phyloP scores from a whole-genome alignment of 257 asterid species.

The Mentha longifolia region DNA sequence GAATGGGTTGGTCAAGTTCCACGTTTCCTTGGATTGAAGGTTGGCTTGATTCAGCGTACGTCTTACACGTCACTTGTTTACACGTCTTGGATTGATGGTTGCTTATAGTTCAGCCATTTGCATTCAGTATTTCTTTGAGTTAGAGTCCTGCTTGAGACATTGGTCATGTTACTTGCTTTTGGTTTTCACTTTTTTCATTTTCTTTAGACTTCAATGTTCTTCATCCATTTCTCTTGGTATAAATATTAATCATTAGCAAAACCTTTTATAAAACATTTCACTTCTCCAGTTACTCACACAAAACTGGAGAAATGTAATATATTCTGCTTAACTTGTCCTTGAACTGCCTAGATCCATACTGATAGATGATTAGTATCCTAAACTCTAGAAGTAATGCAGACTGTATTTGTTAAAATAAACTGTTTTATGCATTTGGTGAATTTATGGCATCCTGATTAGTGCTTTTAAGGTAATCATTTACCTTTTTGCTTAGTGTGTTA shows the following conservation, averaged over 20 bases:
- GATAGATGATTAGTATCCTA: not conserved
- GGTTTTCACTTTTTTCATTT: not conserved
- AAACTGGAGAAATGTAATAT: not conserved
- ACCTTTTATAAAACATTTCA: conserved; percentile 15
- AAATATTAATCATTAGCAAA: not conserved
- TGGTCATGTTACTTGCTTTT: conserved; percentile 12
- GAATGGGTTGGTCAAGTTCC: conserved; percentile 99
- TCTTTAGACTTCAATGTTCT: conserved; percentile 6
- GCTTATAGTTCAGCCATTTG: conserved; percentile 29
- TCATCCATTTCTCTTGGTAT: conserved; percentile 9
- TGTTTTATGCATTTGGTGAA: conserved; percentile 5
- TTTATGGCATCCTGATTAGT: not conserved
- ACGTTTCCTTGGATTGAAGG: conserved; percentile 95
- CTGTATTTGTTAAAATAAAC: not conserved
- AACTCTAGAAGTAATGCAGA: conserved; percentile 5
- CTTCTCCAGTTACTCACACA: not conserved
- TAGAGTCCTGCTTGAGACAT: conserved; percentile 23
- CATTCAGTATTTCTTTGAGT: not conserved
- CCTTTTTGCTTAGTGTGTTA: not conserved
- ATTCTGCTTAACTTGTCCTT: not conserved
- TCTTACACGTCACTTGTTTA: conserved; percentile 36
- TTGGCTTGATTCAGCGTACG: conserved; percentile 99
- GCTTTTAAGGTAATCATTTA: not conserved
- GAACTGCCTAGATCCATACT: not conserved
- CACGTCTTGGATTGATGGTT: conserved; percentile 11